Percentiles rank a stretch among this genome's conserved stretches.
Conservation (phyloP, 495 filamentous ascomycete genomes). For the Usnea hakonensis region DNA sequence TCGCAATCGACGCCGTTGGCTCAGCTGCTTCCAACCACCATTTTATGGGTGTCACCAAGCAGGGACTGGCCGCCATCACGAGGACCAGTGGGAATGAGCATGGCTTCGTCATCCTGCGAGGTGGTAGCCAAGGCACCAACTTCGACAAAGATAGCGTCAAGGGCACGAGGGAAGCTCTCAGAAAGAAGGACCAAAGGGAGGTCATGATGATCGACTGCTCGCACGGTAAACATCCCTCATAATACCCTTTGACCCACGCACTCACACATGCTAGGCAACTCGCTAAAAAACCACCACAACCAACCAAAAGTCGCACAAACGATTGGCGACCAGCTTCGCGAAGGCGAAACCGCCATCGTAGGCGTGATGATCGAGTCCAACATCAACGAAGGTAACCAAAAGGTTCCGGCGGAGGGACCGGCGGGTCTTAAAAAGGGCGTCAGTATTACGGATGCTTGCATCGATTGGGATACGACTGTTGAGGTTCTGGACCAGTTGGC, state of each 20-base stretch:
- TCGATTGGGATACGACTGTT: constrained; percentile 90
- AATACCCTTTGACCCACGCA: not conserved
- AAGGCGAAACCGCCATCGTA: constrained; percentile 82
- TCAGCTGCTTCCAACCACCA: constrained; percentile 90
- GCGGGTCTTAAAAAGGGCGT: constrained; percentile 86
- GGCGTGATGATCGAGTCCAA: constrained; percentile 99
- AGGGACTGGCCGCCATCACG: constrained; percentile 91
- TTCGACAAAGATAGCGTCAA: constrained; percentile 80
- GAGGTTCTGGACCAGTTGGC: constrained; percentile 70
- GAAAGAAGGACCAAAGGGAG: constrained; percentile 55
- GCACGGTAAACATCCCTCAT: constrained; percentile 44
- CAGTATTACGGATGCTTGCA: constrained; percentile 97
- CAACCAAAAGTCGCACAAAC: constrained; percentile 88
- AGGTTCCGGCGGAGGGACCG: constrained; percentile 85
- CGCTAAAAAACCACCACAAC: constrained; percentile 91
- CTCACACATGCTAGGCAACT: constrained; percentile 56
- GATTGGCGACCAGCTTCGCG: constrained; percentile 74
- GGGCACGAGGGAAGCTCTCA: constrained; percentile 62
- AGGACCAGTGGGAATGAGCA: constrained; percentile 95
- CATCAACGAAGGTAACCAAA: constrained; percentile 91
- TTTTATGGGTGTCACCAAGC: constrained; percentile 97
- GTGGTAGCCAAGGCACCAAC: constrained; percentile 89
- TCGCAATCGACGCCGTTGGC: constrained; percentile 95
- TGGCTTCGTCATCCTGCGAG: constrained; percentile 94
- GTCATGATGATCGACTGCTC: constrained; percentile 97